Evolutionary conservation across 2,329 filamentous ascomycete genomes (phyloP), one percentile per base, ranked within the genome.

Genomic region (Clonostachys byssicola): DNA sequence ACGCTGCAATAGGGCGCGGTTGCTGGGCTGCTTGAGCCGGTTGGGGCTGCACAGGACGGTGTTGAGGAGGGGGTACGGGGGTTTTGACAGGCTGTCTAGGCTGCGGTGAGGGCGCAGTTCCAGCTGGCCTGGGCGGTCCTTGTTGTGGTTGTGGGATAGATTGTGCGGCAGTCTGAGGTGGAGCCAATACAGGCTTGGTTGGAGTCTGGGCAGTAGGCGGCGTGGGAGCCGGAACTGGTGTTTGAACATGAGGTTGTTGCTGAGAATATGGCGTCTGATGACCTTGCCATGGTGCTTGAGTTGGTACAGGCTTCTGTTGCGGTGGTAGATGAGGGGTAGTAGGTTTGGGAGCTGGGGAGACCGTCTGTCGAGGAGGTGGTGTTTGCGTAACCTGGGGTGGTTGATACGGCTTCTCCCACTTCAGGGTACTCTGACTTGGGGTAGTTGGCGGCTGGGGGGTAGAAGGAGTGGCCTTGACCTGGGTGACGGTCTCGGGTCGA

Each of bases 331-430:
- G 50, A n/a, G 36, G 36, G 44, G 57, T 49, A 13, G 50, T 56
- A 43, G 57, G 54, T 30, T 30, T 30, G 18, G 53, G 51, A 39
- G 53, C 42, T 9, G 54, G 52, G 34, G 60, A 55, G 17, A 60
- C 59, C 20, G 52, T 44, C 30, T 58, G 61, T 12, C 60, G 54
- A 34, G 57, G 47, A 17, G 56, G 49, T 6, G 58, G 57, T 8
- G 56, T 51, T 18, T 57, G 58, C 40, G 54, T 47, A 17, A 56
- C 23, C 12, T 58, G 57, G 4, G 59, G 60, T 40, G 66, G 67
- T 47, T 68, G 66, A 49, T 70, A 68, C 12, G 68, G 66, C 53
- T 66, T 68, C 53, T 71, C 68, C 68, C 68, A 71, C 47, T 70
- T 71, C 16, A 69, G 49, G 35, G 55, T 49, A 7, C 59, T 59